Conservation (phyloP, 2,329 filamentous ascomycete species). For the Cladosporium sphaerospermum region DNA sequence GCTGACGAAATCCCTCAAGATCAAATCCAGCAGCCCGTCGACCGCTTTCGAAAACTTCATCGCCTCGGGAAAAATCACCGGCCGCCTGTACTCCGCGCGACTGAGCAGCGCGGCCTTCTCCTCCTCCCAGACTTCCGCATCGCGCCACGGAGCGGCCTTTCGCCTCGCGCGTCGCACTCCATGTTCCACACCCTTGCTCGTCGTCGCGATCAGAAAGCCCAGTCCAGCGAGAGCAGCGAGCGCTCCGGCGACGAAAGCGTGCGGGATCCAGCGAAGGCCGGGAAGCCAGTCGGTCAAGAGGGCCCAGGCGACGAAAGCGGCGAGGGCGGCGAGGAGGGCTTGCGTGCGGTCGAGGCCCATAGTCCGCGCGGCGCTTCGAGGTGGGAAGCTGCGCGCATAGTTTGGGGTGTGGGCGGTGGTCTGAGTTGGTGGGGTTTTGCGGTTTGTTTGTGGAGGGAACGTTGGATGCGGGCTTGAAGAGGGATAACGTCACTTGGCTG, state of each 20-base stretch:
- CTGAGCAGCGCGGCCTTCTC: slow-evolving; percentile 62
- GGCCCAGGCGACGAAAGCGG: slow-evolving; percentile 79
- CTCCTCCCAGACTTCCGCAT: slow-evolving; percentile 55
- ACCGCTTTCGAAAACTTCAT: slow-evolving; percentile 72
- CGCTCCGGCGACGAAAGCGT: slow-evolving; percentile 71
- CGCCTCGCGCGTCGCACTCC: neutral
- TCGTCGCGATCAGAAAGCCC: slow-evolving; percentile 55
- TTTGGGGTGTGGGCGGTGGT: neutral
- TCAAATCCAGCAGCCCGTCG: slow-evolving; percentile 68
- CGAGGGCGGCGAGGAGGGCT: slow-evolving; percentile 61
- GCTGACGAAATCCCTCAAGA: slow-evolving; percentile 76
- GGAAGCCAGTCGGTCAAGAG: slow-evolving; percentile 78
- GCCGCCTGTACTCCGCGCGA: slow-evolving; percentile 60
- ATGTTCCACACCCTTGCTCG: slow-evolving; percentile 47
- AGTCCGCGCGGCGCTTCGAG: slow-evolving; percentile 26
- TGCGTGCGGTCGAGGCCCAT: slow-evolving; percentile 70
- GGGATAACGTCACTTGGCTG: neutral
- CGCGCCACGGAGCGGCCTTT: neutral
- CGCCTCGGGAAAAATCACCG: slow-evolving; percentile 68
- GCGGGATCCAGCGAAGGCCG: slow-evolving; percentile 72
- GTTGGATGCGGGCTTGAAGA: slow-evolving; percentile 2
- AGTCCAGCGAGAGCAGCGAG: slow-evolving; percentile 50
- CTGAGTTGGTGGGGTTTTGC: neutral
- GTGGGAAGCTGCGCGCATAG: slow-evolving; percentile 11
- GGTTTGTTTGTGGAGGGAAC: neutral